Conservation (phyloP, 768 basidiomycete genomes). For the Lactifluus hygrophoroides region DNA sequence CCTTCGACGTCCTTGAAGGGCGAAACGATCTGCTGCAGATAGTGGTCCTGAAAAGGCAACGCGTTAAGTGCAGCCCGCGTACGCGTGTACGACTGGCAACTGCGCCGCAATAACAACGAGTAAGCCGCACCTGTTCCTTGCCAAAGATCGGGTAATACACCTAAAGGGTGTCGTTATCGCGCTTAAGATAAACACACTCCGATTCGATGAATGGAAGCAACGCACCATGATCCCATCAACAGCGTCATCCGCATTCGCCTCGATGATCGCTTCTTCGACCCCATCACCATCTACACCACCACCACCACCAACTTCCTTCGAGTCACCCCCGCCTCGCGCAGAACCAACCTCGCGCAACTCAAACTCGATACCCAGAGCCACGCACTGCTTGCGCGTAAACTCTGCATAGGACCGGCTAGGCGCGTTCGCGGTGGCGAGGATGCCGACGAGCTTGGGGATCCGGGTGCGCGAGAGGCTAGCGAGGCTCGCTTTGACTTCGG, state of each 20-base stretch:
- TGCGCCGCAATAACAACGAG: too few relatives aligned
- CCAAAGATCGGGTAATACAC: constrained; percentile 98
- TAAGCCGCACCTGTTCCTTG: constrained; percentile 66
- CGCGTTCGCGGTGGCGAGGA: constrained; percentile 75
- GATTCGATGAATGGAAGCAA: not conserved
- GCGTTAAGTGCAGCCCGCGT: not conserved
- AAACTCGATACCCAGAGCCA: constrained; percentile 80
- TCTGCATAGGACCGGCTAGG: constrained; percentile 81
- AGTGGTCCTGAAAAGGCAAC: constrained; percentile 71
- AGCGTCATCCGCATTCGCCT: constrained; percentile 80
- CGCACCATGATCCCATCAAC: constrained; percentile 94
- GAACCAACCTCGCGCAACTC: constrained; percentile 67
- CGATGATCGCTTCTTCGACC: constrained; percentile 92
- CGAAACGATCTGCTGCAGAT: constrained; percentile 94
- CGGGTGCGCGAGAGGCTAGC: constrained; percentile 25
- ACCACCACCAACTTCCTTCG: too few relatives aligned
- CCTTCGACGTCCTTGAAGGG: constrained; percentile 98
- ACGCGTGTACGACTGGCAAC: too few relatives aligned
- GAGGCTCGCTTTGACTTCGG: constrained; percentile 52
- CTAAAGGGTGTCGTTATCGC: constrained; percentile 31
- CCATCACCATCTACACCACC: constrained; percentile 59
- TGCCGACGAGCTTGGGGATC: constrained; percentile 78
- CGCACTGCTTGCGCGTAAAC: constrained; percentile 88
- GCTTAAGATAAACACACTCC: not conserved
- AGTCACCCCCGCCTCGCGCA: constrained; percentile 17